Base-by-base conservation (phyloP, 2,329 filamentous ascomycete genomes). In the Coniochaeta sp. region DNA sequence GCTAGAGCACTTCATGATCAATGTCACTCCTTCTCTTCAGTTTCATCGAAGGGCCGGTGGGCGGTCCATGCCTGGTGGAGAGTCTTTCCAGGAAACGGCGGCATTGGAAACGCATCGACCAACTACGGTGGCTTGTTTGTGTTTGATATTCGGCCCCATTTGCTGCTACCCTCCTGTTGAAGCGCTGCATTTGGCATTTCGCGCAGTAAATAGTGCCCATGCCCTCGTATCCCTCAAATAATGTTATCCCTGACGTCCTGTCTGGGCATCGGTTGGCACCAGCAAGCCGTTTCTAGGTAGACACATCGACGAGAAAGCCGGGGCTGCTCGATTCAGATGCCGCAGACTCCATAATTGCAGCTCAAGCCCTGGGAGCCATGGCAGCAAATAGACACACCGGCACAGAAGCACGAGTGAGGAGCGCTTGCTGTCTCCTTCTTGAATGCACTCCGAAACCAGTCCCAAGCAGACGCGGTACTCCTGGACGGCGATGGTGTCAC, bases 281-380 rank as follows among this genome's bases (percentile, higher is more conserved):
- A 40, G 6, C 2, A 40, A 40, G 38, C 16, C 17, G 6, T 38
- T 3, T 4, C 7, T 38, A 6, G 34, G 34, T 12, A 38, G 9
- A 12, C 6, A 19, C 19, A 11, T 5, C n/a, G n/a, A 43, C 19
- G 11, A 2, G 9, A 47, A 14, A 24, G 43, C 9, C 1, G 11
- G 1, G 8, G 43, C 3, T 24, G 19, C 22, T 36, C 43, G 3
- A 1, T 12, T 47, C 64, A 70, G 28, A 72, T 62, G 4, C 71
- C 67, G 50, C 71, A 73, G 24, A 66, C 61, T n/a, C 70, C 70
- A 57, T 66, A 64, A 16, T 64, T 65, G 62, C 70, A 72, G 57
- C 66, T 63, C 38, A 68, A 59, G 16, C 67, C 64, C 7, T 62
- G 59, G 14, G 31, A 33, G 0, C 62, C 50, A 50, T 65, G 64